These are phyloP conservation scores for Blakeslea trispora DNA, from an alignment of 371 early-diverging fungal genomes.

Conservation along the genomic window DNA sequence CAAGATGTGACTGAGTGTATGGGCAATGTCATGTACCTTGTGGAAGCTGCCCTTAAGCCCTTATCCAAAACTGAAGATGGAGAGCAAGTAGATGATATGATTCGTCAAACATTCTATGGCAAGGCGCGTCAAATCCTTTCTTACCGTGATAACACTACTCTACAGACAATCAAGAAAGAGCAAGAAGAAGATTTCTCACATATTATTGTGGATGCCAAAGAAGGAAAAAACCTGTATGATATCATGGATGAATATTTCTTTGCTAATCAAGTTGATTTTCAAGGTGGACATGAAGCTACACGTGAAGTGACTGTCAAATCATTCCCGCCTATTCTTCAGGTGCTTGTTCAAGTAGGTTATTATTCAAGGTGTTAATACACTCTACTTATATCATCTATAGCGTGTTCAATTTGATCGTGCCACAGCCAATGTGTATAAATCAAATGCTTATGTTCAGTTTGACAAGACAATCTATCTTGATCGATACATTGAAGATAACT, in stretches of 20 bases:
- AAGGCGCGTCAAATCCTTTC: constrained; percentile 61
- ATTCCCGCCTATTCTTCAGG: constrained; percentile 67
- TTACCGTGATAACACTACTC: constrained; percentile 48
- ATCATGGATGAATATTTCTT: constrained; percentile 68
- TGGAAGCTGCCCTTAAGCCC: constrained; percentile 58
- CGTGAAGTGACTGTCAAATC: constrained; percentile 52
- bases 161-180: constrained; percentile 32
- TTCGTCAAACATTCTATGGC: constrained; percentile 63
- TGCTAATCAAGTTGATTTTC: constrained; percentile 46
- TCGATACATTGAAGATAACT: constrained; percentile 52
- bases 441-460: constrained; percentile 62
- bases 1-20: constrained; percentile 78
- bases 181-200: constrained; percentile 69
- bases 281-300: constrained; percentile 56
- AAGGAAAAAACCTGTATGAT: constrained; percentile 59
- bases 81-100: constrained; percentile 46
- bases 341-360: constrained; percentile 63
- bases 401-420: constrained; percentile 70
- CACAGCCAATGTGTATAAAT: constrained; percentile 62
- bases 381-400: no score
- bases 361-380: no score
- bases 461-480: constrained; percentile 59
- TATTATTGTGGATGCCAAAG: constrained; percentile 63
- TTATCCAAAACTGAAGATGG: constrained; percentile 32
- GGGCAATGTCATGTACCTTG: constrained; percentile 68